Evolutionary conservation across 2,329 filamentous ascomycete genomes (phyloP), one percentile per base, ranked within the genome.

Genomic region (Colletotrichum coccodes): DNA sequence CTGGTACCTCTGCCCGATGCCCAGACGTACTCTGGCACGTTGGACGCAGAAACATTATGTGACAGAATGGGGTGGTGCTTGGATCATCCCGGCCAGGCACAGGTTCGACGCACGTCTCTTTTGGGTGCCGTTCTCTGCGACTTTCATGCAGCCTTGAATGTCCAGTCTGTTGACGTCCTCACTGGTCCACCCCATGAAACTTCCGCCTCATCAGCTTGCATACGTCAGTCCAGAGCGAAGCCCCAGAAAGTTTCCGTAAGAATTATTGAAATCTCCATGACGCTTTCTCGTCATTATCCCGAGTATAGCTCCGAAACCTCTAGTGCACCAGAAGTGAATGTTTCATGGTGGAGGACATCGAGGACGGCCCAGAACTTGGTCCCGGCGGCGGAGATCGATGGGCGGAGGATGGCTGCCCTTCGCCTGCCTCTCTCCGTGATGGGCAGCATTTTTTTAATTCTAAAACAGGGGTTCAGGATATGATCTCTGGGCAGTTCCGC

Each of bases 241-340:
- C 9, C 9, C 42, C n/a, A 18, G 12, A 26, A 46, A 58, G 21
- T 6, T 58, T 58, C 21, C 6, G 42, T 58, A 14, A 28, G 18
- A 32, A 38, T 26, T 4, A 11, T 7, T 18, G 0, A 16, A 36
- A 34, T n/a, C 40, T 18, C 11, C n/a, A 16, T 32, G 6, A 7
- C 7, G 6, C 7, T 12, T 46, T 32, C 5, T 18, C n/a, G 16
- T n/a, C 3, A 34, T 6, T 16, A 21, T 28, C 16, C 30, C 16
- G 3, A 36, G 12, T 21, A 64, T 42, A 59, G 47, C 21, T 32
- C 46, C 65, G 60, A 68, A 68, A 60, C 61, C 34, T n/a, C 14
- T 21, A 18, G 3, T 56, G 61, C 42, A 23, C 38, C 49, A 59
- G 54, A 59, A 21, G 38, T 21, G 26, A 59, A 65, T 14, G 49